Base-by-base conservation (phyloP, 2,329 filamentous ascomycete genomes). In the Monilinia laxa region DNA sequence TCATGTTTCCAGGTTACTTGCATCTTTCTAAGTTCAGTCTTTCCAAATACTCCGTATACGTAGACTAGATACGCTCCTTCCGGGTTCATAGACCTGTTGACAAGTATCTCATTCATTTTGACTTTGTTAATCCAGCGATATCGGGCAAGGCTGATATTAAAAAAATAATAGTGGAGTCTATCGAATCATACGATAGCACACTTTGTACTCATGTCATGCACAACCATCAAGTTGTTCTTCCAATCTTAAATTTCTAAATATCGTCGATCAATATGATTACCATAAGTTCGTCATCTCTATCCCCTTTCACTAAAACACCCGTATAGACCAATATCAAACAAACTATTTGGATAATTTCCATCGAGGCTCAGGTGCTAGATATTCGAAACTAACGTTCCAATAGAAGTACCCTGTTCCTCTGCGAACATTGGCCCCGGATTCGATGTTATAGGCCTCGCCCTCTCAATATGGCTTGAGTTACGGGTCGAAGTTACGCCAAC, bases 371-470 rank as follows among this genome's bases (percentile, higher is more conserved):
- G n/a, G 51, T 59, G 57, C 25, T 35, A 35, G 25, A 35, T 1
- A 38, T 51, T 25, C 58, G 28, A 62, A 31, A 52, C 65, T 67
- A 53, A 67, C 60, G 9, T 45, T 11, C 28, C 38, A 35, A 31
- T 42, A 76, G 75, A 85, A 80, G 92, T 92, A 69, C 94, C 94
- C 71, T 96, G 92, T 81, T 98, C 94, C 68, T 97, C 93, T 69
- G 94, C 94, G 81, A 98, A 98, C 83, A 97, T 98, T 77, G 94
- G 92, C 73, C 94, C 94, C 59, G 94, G 94, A 68, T 99, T 98
- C 83, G 94, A 99, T 82, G 94, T 97, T 74, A 97, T 98, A 78
- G 92, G 95, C 73, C 89, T 99, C 69, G 94, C 94, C 11, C 85
- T 99, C 72, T 96, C 93, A 71, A 88, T 97, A 78, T 96, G 94